Conservation (phyloP, 2,329 filamentous ascomycete genomes). For the Tricladium varicosporioides region DNA sequence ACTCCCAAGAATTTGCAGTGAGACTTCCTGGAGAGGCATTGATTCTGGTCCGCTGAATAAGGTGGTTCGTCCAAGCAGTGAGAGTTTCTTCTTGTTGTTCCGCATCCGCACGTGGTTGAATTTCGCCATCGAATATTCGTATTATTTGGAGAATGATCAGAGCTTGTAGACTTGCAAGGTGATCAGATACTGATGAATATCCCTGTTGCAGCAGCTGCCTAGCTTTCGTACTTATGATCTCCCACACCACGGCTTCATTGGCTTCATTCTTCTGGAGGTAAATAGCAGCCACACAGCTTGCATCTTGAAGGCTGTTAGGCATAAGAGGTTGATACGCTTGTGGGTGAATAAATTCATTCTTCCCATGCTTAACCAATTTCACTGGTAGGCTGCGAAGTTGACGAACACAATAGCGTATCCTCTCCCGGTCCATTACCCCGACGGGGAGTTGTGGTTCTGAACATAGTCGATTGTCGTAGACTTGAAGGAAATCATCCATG, state of each 20-base stretch:
- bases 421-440: conserved; percentile 11
- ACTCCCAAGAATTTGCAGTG: conserved; percentile 10
- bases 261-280: conserved; percentile 12
- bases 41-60: conserved; percentile 11
- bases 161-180: conserved; percentile 21
- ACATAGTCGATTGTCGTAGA: neutral
- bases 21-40: neutral
- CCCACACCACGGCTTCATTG: conserved; percentile 15
- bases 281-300: conserved; percentile 10
- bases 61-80: conserved; percentile 25
- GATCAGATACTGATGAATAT: conserved; percentile 11
- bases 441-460: neutral
- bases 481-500: neutral
- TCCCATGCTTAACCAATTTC: conserved; percentile 6
- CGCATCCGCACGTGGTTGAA: conserved; percentile 25
- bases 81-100: conserved; percentile 24
- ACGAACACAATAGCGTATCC: conserved; percentile 11
- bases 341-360: conserved; percentile 18
- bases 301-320: conserved; percentile 12
- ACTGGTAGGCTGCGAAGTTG: conserved; percentile 14
- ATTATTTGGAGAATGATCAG: conserved; percentile 34
- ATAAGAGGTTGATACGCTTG: conserved; percentile 3
- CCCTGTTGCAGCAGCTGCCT: neutral
- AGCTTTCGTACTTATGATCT: conserved; percentile 11
- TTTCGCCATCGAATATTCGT: conserved; percentile 33